These are phyloP conservation scores for Cadophora sp. DNA, from an alignment of 2,329 filamentous ascomycete genomes.

Conservation along the genomic window DNA sequence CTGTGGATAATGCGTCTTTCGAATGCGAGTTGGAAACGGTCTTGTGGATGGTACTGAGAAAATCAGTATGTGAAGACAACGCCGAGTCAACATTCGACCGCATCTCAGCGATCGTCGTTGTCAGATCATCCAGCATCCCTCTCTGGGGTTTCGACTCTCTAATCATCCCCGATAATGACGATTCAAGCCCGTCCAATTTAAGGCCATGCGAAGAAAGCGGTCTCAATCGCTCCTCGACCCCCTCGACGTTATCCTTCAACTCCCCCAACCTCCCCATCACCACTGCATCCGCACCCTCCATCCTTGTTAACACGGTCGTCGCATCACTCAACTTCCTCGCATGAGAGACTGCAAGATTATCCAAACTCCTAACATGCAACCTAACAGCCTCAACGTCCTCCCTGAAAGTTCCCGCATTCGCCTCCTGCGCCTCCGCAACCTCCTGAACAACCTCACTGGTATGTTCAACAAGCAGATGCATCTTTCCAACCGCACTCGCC, in stretches of 20 bases:
- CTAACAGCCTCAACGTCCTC: slow-evolving; percentile 28
- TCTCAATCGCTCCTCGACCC: slow-evolving; percentile 15
- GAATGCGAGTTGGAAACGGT: slow-evolving; percentile 12
- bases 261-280: slow-evolving; percentile 13
- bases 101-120: slow-evolving; percentile 16
- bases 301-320: slow-evolving; percentile 8
- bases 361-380: slow-evolving; percentile 26
- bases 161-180: neutral
- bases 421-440: slow-evolving; percentile 28
- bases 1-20: slow-evolving; percentile 4
- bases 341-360: slow-evolving; percentile 22
- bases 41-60: slow-evolving; percentile 13
- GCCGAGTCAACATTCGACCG: slow-evolving; percentile 20
- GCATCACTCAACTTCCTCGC: slow-evolving; percentile 17
- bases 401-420: slow-evolving; percentile 27
- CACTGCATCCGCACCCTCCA: slow-evolving; percentile 11
- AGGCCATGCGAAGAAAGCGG: slow-evolving; percentile 9
- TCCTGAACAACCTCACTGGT: slow-evolving; percentile 28
- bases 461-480: slow-evolving; percentile 29
- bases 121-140: slow-evolving; percentile 12
- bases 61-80: slow-evolving; percentile 18
- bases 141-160: slow-evolving; percentile 15
- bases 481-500: slow-evolving; percentile 30
- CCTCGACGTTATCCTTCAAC: slow-evolving; percentile 5
- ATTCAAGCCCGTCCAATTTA: slow-evolving; percentile 21